Base-by-base conservation (phyloP, 257 asterid genomes). In the Lycium barbarum region DNA sequence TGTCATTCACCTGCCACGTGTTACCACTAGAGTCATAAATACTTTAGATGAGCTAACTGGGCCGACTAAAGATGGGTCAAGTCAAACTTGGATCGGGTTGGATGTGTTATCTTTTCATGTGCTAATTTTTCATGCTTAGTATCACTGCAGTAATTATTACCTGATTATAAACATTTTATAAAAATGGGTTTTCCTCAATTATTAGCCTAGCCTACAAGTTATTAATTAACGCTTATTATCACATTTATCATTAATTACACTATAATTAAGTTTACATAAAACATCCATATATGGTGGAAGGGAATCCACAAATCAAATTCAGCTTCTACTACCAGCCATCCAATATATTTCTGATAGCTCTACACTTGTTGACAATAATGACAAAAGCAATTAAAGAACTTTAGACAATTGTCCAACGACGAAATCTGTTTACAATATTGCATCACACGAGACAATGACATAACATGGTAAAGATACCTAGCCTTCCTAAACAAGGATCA, bases 371-470 rank as follows among this genome's bases (percentile, higher is more conserved):
- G 62, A 15, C 18, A 49, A 49, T 74, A 74, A 22, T 12, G 81
- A 74, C 82, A 78, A 78, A 78, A 78, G 33, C 63, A 76, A 76
- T 51, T 53, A 53, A 26, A 78, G 26, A 78, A 26, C 49, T 51
- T 26, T 78, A 78, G 82, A 78, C 65, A 78, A 7, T 49, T 72
- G 62, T 49, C 81, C 81, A 49, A 49, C 43, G 47, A 33, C 15
- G 17, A 78, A 78, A 53, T 78, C 82, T 7, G 65, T 78, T 78
- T 53, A 78, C 47, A 26, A 26, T 26, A 53, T 65, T 66, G 47
- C 36, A 33, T 66, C n/a, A 13, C 73, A 8, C 5, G 80, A n/a
- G 81, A 74, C 45, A 74, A 22, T 22, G 65, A 78, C 49, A 78
- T 78, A 33, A 26, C 73, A 35, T 6, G 73, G 35, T 35, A 35